Evolutionary conservation across 768 basidiomycete species (phyloP).

Genomic region (Kwoniella sp.): DNA sequence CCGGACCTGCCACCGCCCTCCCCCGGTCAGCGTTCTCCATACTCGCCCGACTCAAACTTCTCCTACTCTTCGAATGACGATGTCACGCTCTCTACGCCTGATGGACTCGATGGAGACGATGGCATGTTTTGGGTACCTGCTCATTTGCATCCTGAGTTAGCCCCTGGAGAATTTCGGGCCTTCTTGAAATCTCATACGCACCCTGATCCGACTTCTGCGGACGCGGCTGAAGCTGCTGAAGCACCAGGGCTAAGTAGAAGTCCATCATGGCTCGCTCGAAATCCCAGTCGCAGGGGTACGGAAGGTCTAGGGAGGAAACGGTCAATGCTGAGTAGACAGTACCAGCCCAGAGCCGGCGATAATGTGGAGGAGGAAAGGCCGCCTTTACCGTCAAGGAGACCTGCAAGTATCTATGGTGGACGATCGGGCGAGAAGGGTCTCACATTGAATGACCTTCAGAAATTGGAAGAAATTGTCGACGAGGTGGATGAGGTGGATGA

Average conservation of each 20-base stretch:
- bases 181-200: conserved; percentile 93
- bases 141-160: conserved; percentile 92
- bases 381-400: conserved; percentile 58
- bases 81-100: conserved; percentile 46
- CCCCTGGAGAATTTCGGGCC: conserved; percentile 89
- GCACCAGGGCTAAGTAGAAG: conserved; percentile 33
- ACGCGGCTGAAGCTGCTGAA: conserved; percentile 24
- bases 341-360: conserved; percentile 77
- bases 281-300: conserved; percentile 57
- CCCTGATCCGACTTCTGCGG: conserved; percentile 43
- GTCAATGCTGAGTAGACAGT: conserved; percentile 93
- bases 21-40: conserved; percentile 56
- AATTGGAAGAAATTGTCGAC: conserved; percentile 87
- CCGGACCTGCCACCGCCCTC: conserved; percentile 84
- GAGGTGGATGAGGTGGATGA: conserved; percentile 76
- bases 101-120: conserved; percentile 65
- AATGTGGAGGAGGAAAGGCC: conserved; percentile 69
- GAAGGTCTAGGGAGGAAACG: conserved; percentile 71
- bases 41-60: conserved; percentile 23
- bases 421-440: conserved; percentile 74
- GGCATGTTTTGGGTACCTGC: conserved; percentile 99
- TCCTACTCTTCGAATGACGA: conserved; percentile 44
- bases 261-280: conserved; percentile 35
- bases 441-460: conserved; percentile 91
- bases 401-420: conserved; percentile 65